Evolutionary conservation across 345 rosid species (phyloP).

Genomic region (Corchorus capsularis): DNA sequence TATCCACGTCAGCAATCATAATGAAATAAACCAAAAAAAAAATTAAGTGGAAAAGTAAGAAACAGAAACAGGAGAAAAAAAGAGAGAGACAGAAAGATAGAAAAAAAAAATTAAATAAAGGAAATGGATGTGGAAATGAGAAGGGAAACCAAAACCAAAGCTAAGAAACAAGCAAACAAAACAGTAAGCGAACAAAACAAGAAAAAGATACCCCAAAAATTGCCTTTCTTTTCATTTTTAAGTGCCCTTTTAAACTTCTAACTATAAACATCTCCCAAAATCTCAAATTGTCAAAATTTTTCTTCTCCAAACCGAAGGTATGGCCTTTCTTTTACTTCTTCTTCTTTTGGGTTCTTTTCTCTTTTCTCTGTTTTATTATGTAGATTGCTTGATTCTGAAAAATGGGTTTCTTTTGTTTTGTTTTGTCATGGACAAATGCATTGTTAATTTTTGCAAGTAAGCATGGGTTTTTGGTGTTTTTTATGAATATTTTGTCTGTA

Average conservation of each 20-base stretch:
- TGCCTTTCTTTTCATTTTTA: neutral
- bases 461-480: neutral
- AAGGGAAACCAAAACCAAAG: neutral
- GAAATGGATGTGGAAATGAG: neutral
- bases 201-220: neutral
- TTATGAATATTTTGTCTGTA: neutral
- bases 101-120: too few relatives aligned
- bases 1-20: neutral
- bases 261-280: neutral
- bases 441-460: neutral
- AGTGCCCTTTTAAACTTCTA: neutral
- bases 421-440: slow-evolving; percentile 8
- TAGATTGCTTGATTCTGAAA: slow-evolving; percentile 7
- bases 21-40: neutral
- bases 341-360: neutral
- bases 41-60: neutral
- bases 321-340: neutral
- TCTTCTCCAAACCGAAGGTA: slow-evolving; percentile 17
- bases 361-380: neutral
- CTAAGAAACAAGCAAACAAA: neutral
- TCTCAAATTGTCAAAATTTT: neutral
- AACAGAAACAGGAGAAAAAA: neutral
- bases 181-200: slow-evolving; percentile 17
- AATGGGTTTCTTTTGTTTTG: slow-evolving; percentile 5
- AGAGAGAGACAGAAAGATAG: neutral